phyloP scores from a whole-genome alignment of 192 early-diverging fungal species.

The Gigaspora rosea region DNA sequence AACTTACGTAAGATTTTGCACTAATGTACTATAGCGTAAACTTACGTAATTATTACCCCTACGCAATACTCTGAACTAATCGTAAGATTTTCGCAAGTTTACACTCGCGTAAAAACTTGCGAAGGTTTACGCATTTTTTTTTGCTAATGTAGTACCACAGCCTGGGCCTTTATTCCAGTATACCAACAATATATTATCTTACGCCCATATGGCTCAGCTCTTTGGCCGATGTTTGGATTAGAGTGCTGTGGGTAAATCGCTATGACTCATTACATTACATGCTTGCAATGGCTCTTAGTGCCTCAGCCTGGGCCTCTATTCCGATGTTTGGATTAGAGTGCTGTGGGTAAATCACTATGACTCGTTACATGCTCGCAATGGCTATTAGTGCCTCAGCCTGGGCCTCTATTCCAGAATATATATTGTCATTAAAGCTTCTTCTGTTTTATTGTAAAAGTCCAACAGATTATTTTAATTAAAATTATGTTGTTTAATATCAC shows the following conservation, averaged over 20 bases:
- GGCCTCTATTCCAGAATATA: slow-evolving; percentile 28
- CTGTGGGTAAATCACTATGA: slow-evolving; percentile 28
- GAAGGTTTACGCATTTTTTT: no score
- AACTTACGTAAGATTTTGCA: no score
- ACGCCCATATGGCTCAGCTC: slow-evolving; percentile 32
- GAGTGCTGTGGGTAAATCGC: slow-evolving; percentile 24
- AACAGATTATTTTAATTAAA: slow-evolving; percentile 26
- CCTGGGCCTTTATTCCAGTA: slow-evolving; percentile 27
- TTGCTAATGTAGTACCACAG: slow-evolving; percentile 27
- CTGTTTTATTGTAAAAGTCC: slow-evolving; percentile 26
- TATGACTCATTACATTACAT: slow-evolving; percentile 31
- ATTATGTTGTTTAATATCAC: slow-evolving; percentile 17
- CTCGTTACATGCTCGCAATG: slow-evolving; percentile 24
- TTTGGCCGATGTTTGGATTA: slow-evolving; percentile 34
- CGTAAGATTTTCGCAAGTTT: no score
- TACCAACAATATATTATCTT: slow-evolving; percentile 7
- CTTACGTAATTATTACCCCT: no score
- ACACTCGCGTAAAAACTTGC: no score
- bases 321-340: slow-evolving; percentile 31
- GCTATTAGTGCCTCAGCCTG: slow-evolving; percentile 24
- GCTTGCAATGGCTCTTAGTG: slow-evolving; percentile 20
- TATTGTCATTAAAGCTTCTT: slow-evolving; percentile 31
- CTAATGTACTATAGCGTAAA: no score
- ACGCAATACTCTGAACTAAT: no score
- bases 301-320: slow-evolving; percentile 24